These are phyloP conservation scores for Ustilago bromivora DNA, from an alignment of 1,284 basidiomycete genomes.

Conservation along the genomic window DNA sequence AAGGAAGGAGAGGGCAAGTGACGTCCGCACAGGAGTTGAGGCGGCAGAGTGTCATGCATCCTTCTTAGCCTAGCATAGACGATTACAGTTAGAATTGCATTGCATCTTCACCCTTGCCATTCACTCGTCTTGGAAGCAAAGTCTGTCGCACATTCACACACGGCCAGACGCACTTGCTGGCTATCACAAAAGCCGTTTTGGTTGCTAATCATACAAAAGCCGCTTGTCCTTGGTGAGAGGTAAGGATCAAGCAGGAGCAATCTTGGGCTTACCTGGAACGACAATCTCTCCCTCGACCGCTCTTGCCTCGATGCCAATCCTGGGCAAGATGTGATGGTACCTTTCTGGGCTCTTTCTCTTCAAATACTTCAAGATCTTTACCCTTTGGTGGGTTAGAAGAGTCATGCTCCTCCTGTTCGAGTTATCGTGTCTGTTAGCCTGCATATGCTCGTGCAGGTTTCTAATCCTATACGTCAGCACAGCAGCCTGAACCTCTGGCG, in stretches of 20 bases:
- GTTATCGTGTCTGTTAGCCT: constrained; percentile 78
- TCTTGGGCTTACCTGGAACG: constrained; percentile 64
- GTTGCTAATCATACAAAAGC: neutral
- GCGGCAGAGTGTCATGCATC: constrained; percentile 45
- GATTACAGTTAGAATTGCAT: neutral
- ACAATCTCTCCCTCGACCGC: constrained; percentile 89
- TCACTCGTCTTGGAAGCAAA: neutral
- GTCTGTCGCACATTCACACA: neutral
- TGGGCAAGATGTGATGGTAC: constrained; percentile 80
- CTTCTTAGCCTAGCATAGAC: constrained; percentile 6
- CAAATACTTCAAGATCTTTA: constrained; percentile 85
- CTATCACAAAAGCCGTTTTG: neutral
- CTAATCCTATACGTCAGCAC: constrained; percentile 87
- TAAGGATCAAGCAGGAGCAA: constrained; percentile 19
- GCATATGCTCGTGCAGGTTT: constrained; percentile 81
- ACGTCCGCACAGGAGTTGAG: constrained; percentile 45
- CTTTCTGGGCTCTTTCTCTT: constrained; percentile 77
- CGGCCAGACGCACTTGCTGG: neutral
- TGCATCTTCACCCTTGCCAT: neutral
- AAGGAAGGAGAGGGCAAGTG: constrained; percentile 1
- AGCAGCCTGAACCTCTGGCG: constrained; percentile 89
- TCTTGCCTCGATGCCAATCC: constrained; percentile 81
- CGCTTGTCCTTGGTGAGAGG: neutral
- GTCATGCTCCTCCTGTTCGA: constrained; percentile 81
- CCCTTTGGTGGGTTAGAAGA: constrained; percentile 82